phyloP scores from a whole-genome alignment of 2,329 filamentous ascomycete genomes.

The Cytospora schulzeri region DNA sequence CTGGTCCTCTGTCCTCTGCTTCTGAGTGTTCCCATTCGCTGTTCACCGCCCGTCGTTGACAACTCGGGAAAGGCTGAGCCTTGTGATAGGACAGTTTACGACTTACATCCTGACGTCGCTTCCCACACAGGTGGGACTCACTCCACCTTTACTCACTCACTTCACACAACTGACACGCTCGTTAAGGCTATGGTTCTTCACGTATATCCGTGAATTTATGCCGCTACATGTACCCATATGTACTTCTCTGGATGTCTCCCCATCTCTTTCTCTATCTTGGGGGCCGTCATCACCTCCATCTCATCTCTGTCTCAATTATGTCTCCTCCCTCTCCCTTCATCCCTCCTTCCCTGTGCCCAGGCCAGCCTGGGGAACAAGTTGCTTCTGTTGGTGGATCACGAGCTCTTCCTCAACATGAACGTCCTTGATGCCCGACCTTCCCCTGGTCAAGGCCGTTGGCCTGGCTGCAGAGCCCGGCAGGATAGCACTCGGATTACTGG shows the following conservation, averaged over 20 bases:
- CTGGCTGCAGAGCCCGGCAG: slow-evolving; percentile 22
- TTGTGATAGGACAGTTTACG: slow-evolving; percentile 30
- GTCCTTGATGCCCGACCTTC: background rate
- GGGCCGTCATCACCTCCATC: background rate
- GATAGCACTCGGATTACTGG: background rate
- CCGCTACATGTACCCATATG: background rate
- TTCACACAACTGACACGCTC: slow-evolving; percentile 3
- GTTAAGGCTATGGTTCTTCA: background rate
- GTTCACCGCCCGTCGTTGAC: slow-evolving; percentile 18
- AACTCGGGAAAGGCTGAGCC: slow-evolving; percentile 25
- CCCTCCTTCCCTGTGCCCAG: slow-evolving; percentile 6
- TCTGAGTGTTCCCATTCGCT: slow-evolving; percentile 20
- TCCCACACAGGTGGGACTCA: slow-evolving; percentile 16
- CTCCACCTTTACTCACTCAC: slow-evolving; percentile 6
- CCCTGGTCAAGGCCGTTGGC: slow-evolving; percentile 27
- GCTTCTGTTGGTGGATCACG: slow-evolving; percentile 11
- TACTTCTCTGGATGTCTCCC: background rate
- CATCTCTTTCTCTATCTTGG: background rate
- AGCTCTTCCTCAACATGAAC: background rate
- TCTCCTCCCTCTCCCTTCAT: background rate
- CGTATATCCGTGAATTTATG: slow-evolving; percentile 5
- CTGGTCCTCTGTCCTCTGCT: slow-evolving; percentile 7
- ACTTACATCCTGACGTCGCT: slow-evolving; percentile 10
- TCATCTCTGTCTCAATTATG: background rate
- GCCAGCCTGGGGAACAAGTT: slow-evolving; percentile 13